A percentile compares a stretch with the other conserved stretches of the same genome.
Evolutionary conservation across 495 filamentous ascomycete genomes (phyloP).

Genomic region (Parathielavia appendiculata): DNA sequence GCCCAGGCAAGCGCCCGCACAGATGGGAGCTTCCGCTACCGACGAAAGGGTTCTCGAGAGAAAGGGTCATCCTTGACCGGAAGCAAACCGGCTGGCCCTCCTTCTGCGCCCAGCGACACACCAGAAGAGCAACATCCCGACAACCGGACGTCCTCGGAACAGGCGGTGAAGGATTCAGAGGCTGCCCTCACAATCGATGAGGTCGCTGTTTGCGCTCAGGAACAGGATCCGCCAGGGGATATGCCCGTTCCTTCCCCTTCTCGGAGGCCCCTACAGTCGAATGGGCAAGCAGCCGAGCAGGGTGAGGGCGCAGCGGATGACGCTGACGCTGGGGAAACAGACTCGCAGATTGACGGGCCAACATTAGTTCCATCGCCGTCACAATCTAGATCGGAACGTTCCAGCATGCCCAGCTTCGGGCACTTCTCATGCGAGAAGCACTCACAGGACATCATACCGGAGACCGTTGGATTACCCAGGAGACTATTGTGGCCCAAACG

Average conservation of each 20-base stretch:
- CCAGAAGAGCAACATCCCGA: not conserved
- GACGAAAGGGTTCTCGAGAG: conserved; percentile 10
- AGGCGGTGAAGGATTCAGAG: not conserved
- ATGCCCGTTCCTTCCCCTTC: not conserved
- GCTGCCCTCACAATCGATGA: too few relatives aligned
- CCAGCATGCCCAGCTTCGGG: conserved; percentile 14
- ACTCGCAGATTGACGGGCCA: conserved; percentile 23
- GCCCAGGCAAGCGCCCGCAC: conserved; percentile 23
- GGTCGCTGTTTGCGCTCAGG: not conserved
- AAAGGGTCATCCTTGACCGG: not conserved
- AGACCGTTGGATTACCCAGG: conserved; percentile 10
- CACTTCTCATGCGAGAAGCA: conserved; percentile 22
- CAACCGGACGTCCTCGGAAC: not conserved
- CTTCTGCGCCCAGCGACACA: not conserved
- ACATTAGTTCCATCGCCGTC: conserved; percentile 14
- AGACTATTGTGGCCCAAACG: conserved; percentile 28
- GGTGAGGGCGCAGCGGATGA: not conserved
- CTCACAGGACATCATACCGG: conserved; percentile 13
- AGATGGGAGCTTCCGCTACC: conserved; percentile 31
- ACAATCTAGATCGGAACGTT: not conserved
- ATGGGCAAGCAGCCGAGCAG: not conserved
- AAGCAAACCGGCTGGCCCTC: not conserved
- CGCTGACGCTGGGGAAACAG: not conserved
- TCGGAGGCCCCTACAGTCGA: not conserved
- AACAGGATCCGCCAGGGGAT: not conserved